Evolutionary conservation across 352 stramenopile species (phyloP).

Genomic region (Phytophthora brassicae): DNA sequence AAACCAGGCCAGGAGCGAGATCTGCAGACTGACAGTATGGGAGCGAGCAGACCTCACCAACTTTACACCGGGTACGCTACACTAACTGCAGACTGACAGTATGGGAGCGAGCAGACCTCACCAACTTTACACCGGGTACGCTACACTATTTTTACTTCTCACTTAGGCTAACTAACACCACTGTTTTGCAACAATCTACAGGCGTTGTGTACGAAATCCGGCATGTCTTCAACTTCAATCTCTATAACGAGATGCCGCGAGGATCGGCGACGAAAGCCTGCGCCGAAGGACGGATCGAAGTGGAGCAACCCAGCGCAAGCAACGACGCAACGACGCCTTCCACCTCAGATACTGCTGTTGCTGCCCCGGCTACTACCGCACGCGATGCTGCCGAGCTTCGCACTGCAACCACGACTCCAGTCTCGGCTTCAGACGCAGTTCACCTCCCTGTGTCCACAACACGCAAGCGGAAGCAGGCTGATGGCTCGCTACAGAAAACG

Average conservation of each 20-base stretch:
- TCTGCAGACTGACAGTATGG: not conserved
- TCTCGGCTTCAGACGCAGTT: not conserved
- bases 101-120: not conserved
- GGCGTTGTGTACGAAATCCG: constrained; percentile 8
- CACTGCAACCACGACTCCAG: not conserved
- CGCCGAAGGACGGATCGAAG: not conserved
- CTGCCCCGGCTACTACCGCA: not conserved
- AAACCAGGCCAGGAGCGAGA: not conserved
- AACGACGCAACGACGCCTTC: not conserved
- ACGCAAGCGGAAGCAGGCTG: not conserved
- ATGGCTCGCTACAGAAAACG: not conserved
- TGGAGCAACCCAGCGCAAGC: not conserved
- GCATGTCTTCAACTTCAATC: constrained; percentile 1
- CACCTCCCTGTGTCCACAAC: not conserved
- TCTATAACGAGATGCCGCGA: constrained; percentile 9
- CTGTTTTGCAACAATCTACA: not conserved
- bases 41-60: not conserved
- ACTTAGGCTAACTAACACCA: not conserved
- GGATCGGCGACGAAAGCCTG: not conserved
- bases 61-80: not conserved
- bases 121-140: not conserved
- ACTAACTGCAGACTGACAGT: no score
- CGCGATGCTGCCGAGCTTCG: not conserved
- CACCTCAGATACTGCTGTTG: not conserved
- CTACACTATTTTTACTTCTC: not conserved